Base-by-base conservation (phyloP, 2,329 filamentous ascomycete species). In the Botryotinia narcissicola region DNA sequence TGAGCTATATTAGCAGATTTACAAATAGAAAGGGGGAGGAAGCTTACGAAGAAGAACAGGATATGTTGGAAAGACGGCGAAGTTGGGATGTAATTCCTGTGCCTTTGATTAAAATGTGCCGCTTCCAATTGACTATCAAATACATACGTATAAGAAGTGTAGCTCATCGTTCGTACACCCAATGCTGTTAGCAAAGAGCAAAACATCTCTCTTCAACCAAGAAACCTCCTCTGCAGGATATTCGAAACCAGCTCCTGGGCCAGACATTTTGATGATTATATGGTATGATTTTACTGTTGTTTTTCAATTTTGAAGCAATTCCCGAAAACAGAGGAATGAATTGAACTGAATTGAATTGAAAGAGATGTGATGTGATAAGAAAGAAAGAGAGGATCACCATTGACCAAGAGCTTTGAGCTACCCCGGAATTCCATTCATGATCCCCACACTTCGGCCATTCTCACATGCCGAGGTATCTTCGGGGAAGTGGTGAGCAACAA, bases 181-280 rank as follows among this genome's bases (percentile, higher is more conserved):
- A 82, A 98, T 95, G 84, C 92, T 95, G 83, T 92, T 92, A 78
- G 95, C 94, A 82, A 98, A 98, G 75, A 98, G 90, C 75, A 98
- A 87, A 51, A 91, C 89, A 86, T 98, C 95, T 77, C 95, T 90
- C 88, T 95, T 94, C 79, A 93, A 83, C 95, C 94, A 98, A 78
- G 91, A 88, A 18, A 97, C 93, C 80, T 91, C 88, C 80, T 89
- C 85, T 66, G 88, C 83, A 73, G 93, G 93, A 82, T 92, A 97
- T 83, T 96, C 89, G 83, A 95, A 94, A 79, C 94, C 93, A 81
- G 86, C 88, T 77, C 89, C 89, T 75, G 81, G 80, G 48, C 77
- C 77, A 71, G 77, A 78, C 79, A 80, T 80, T 74, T 71, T 80
- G 75, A 69, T 40, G 51, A 40, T 54, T 62, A 12, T 18, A 63